These are phyloP conservation scores for Globisporangium radiosum DNA, from an alignment of 352 stramenopile species.

Conservation along the genomic window DNA sequence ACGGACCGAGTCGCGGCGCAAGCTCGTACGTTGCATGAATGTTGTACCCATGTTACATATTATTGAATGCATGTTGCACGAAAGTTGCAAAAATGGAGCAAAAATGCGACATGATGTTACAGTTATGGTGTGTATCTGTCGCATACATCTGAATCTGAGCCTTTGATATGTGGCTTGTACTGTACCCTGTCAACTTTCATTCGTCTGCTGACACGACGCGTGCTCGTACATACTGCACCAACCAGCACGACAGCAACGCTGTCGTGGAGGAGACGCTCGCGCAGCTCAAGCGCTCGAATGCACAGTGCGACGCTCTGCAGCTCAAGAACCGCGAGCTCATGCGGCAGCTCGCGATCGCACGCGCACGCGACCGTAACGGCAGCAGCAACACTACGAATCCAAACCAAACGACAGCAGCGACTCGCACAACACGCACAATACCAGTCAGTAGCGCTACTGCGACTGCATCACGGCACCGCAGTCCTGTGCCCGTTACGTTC, in stretches of 20 bases:
- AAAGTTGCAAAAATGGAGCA: no score
- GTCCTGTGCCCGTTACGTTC: background rate
- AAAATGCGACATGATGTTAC: no score
- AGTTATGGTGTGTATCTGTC: no score
- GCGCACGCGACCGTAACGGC: conserved; percentile 24
- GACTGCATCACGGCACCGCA: conserved; percentile 4
- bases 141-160: no score
- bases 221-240: background rate
- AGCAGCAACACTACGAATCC: background rate
- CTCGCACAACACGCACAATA: background rate
- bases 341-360: conserved; percentile 59
- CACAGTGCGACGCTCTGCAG: conserved; percentile 51
- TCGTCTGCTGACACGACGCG: background rate
- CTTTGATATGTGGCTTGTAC: background rate
- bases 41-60: background rate
- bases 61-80: background rate
- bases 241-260: conserved; percentile 43
- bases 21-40: conserved; percentile 19
- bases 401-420: background rate
- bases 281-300: conserved; percentile 54
- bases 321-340: conserved; percentile 74
- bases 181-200: background rate
- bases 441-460: conserved; percentile 11
- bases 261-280: conserved; percentile 46
- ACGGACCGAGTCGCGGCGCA: conserved; percentile 24